Evolutionary conservation across 148 eudicot genomes (phyloP).

Genomic region (Fagopyrum homotropicum): DNA sequence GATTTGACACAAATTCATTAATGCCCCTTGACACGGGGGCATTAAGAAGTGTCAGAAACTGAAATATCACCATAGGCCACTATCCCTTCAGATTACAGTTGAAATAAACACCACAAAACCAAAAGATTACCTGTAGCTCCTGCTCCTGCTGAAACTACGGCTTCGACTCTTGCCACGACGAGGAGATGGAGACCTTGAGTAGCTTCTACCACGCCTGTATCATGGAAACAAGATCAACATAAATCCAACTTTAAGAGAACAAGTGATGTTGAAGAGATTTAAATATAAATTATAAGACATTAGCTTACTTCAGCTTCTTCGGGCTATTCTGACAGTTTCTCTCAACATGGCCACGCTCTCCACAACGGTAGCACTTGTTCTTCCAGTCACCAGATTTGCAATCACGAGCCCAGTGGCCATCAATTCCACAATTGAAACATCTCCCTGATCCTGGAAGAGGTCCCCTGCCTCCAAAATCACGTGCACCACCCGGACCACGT

Average conservation of each 20-base stretch:
- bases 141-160: conserved; percentile 69
- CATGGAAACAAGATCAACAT: not conserved
- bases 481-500: conserved; percentile 76
- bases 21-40: no score
- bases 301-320: conserved; percentile 44
- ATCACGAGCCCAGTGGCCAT: conserved; percentile 97
- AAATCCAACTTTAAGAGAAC: not conserved
- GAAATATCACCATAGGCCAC: no score
- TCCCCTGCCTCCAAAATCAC: conserved; percentile 70
- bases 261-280: not conserved
- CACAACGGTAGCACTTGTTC: conserved; percentile 94
- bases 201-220: conserved; percentile 50
- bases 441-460: conserved; percentile 88
- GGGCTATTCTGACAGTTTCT: conserved; percentile 87
- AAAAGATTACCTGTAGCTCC: conserved; percentile 58
- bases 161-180: conserved; percentile 36
- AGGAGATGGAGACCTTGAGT: conserved; percentile 30
- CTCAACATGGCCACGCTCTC: conserved; percentile 93
- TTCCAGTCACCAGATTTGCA: conserved; percentile 97
- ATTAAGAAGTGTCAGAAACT: no score
- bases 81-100: not conserved
- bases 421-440: conserved; percentile 94
- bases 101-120: no score
- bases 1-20: no score
- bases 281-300: not conserved